A percentile compares a stretch with the other conserved stretches of the same genome.
phyloP scores from a whole-genome alignment of 495 filamentous ascomycete genomes.

The Penicillium malachiteum region DNA sequence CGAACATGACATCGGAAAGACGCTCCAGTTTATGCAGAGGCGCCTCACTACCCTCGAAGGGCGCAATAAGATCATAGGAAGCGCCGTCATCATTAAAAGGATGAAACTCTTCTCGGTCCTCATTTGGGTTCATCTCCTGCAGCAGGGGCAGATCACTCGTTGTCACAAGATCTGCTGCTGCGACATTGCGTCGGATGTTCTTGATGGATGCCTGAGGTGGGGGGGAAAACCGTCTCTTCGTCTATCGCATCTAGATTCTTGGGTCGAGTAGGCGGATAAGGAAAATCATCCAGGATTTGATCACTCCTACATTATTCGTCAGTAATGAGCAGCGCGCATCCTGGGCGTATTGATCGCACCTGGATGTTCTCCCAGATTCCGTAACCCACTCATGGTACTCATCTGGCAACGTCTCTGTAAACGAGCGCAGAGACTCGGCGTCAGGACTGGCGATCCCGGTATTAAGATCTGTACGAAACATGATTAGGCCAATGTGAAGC shows the following conservation, averaged over 20 bases:
- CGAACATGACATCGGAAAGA: slow-evolving; percentile 63
- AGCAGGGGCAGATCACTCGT: slow-evolving; percentile 23
- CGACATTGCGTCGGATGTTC: slow-evolving; percentile 24
- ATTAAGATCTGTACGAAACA: slow-evolving; percentile 18
- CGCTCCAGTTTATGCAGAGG: slow-evolving; percentile 52
- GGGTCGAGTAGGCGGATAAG: slow-evolving; percentile 15
- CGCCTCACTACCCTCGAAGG: slow-evolving; percentile 22
- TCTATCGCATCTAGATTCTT: slow-evolving; percentile 21
- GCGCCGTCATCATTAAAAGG: slow-evolving; percentile 28
- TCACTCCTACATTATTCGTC: slow-evolving; percentile 13
- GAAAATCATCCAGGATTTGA: slow-evolving; percentile 26
- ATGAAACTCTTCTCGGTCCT: slow-evolving; percentile 26
- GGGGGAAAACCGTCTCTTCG: slow-evolving; percentile 22
- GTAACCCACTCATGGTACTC: slow-evolving; percentile 29
- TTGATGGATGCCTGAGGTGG: slow-evolving; percentile 22
- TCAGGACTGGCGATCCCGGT: slow-evolving; percentile 15
- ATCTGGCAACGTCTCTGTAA: slow-evolving; percentile 19
- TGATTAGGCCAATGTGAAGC: neutral
- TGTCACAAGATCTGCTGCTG: slow-evolving; percentile 6
- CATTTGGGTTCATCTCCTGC: slow-evolving; percentile 26
- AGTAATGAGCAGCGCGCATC: neutral
- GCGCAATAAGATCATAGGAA: slow-evolving; percentile 34
- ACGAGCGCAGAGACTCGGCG: slow-evolving; percentile 24
- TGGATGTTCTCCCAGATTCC: slow-evolving; percentile 21
- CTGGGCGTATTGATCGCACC: slow-evolving; percentile 5